These are phyloP conservation scores for Allantophomopsis lycopodina DNA, from an alignment of 2,329 filamentous ascomycete genomes.

Conservation along the genomic window DNA sequence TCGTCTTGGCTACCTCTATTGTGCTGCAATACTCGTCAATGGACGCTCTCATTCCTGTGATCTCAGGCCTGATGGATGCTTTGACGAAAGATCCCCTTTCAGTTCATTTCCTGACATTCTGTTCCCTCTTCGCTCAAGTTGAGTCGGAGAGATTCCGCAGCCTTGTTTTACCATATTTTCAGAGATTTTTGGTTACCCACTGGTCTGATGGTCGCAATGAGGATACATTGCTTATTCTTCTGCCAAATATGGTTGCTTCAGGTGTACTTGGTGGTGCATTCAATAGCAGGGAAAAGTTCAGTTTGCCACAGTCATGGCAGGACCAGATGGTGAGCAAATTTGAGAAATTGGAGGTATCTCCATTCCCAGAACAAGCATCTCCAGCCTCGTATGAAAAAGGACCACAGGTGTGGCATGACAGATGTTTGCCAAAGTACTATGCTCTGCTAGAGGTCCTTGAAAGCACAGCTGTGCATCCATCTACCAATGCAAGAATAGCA, in stretches of 20 bases:
- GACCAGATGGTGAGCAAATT: constrained; percentile 60
- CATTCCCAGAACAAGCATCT: constrained; percentile 49
- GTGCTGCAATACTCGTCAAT: constrained; percentile 66
- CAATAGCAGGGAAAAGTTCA: constrained; percentile 37
- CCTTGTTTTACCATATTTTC: constrained; percentile 69
- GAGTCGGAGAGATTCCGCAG: constrained; percentile 62
- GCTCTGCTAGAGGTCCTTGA: constrained; percentile 51
- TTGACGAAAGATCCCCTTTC: constrained; percentile 54
- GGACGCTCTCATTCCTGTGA: constrained; percentile 60
- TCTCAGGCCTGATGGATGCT: constrained; percentile 49
- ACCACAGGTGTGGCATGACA: constrained; percentile 45
- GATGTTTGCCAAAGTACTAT: constrained; percentile 54
- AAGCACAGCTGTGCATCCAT: constrained; percentile 48
- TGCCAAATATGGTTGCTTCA: constrained; percentile 49
- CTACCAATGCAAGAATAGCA: constrained; percentile 51
- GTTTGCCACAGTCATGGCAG: constrained; percentile 56
- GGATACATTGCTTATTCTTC: constrained; percentile 51
- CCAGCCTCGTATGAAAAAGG: constrained; percentile 38
- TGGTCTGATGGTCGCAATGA: constrained; percentile 57
- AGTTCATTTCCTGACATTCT: constrained; percentile 72
- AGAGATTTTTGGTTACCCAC: constrained; percentile 65
- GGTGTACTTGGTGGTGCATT: constrained; percentile 37
- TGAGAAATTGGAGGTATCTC: constrained; percentile 45
- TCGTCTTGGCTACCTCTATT: constrained; percentile 47
- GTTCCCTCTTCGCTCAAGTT: constrained; percentile 64